Evolutionary conservation across 768 basidiomycete genomes (phyloP).

Genomic region (Boletus coccyginus): DNA sequence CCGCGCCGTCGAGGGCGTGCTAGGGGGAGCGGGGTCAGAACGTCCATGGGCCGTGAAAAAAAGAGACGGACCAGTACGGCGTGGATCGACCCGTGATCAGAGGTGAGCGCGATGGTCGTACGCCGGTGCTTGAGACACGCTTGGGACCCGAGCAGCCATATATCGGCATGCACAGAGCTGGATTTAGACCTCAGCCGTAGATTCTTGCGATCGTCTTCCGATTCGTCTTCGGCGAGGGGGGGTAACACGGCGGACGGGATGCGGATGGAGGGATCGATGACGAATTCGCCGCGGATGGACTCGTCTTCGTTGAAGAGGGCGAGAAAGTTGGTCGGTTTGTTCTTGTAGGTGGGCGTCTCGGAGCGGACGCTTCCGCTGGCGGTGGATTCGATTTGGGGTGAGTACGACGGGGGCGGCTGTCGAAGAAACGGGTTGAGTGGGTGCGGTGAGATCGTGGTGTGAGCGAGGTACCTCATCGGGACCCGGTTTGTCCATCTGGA

Average conservation of each 20-base stretch:
- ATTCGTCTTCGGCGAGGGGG: slow-evolving; percentile 34
- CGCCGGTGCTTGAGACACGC: background rate
- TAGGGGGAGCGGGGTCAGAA: background rate
- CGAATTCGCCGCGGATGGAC: slow-evolving; percentile 32
- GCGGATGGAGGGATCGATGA: slow-evolving; percentile 41
- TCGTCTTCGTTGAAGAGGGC: slow-evolving; percentile 2
- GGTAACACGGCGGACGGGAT: slow-evolving; percentile 41
- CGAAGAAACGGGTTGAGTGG: background rate
- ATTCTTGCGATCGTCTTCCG: slow-evolving; percentile 40
- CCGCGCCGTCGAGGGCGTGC: slow-evolving; percentile 10
- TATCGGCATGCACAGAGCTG: slow-evolving; percentile 37
- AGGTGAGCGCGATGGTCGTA: slow-evolving; percentile 20
- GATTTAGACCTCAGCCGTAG: slow-evolving; percentile 33
- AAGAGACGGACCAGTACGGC: slow-evolving; percentile 20
- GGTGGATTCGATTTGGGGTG: background rate
- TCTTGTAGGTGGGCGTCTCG: slow-evolving; percentile 14
- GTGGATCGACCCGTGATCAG: slow-evolving; percentile 15
- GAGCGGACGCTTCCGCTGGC: background rate
- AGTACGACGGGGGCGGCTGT: slow-evolving; percentile 28
- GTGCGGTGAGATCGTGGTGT: no score
- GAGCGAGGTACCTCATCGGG: slow-evolving; percentile 4
- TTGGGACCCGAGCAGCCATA: slow-evolving; percentile 33
- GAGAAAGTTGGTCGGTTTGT: slow-evolving; percentile 29
- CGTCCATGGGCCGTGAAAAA: background rate
- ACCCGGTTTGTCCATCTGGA: background rate